A percentile compares a stretch with the other conserved stretches of the same genome.
These are phyloP conservation scores for Lecanosticta acicola DNA, from an alignment of 2,329 filamentous ascomycete genomes.

Conservation along the genomic window DNA sequence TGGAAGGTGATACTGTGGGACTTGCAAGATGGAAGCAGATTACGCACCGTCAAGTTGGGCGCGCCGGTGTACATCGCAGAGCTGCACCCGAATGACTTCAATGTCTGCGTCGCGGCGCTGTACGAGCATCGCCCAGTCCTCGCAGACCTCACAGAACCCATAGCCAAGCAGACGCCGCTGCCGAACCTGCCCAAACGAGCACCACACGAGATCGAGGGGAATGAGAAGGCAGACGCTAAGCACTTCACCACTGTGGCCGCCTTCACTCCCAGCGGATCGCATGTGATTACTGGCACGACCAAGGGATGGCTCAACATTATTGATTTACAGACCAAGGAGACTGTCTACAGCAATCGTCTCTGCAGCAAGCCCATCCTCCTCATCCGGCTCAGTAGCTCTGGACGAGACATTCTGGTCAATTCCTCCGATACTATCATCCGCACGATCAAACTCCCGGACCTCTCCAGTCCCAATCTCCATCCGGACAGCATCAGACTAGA, in stretches of 20 bases:
- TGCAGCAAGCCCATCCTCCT: constrained; percentile 84
- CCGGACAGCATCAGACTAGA: constrained; percentile 82
- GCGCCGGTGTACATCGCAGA: constrained; percentile 95
- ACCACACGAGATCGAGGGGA: constrained; percentile 60
- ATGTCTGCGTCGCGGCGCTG: constrained; percentile 81
- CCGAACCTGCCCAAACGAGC: constrained; percentile 76
- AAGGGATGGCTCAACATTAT: constrained; percentile 97
- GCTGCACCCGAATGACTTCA: constrained; percentile 80
- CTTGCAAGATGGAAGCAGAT: constrained; percentile 63
- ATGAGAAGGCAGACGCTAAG: constrained; percentile 89
- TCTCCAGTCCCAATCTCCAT: constrained; percentile 58
- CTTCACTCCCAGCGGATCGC: constrained; percentile 77
- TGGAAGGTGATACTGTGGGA: constrained; percentile 98
- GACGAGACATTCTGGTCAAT: constrained; percentile 83
- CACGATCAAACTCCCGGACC: constrained; percentile 82
- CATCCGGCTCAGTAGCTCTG: constrained; percentile 75
- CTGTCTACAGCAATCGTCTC: constrained; percentile 84
- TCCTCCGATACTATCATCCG: constrained; percentile 92
- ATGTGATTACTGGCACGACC: constrained; percentile 87
- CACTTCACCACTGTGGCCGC: constrained; percentile 90
- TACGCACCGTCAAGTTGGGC: constrained; percentile 83
- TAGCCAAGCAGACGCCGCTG: constrained; percentile 65
- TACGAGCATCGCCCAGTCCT: constrained; percentile 90
- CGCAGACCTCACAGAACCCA: constrained; percentile 56
- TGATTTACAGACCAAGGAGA: constrained; percentile 69